Evolutionary conservation across 108 stramenopile genomes (phyloP), one percentile per base, ranked within the genome.

Genomic region (Epithemia pelagica): DNA sequence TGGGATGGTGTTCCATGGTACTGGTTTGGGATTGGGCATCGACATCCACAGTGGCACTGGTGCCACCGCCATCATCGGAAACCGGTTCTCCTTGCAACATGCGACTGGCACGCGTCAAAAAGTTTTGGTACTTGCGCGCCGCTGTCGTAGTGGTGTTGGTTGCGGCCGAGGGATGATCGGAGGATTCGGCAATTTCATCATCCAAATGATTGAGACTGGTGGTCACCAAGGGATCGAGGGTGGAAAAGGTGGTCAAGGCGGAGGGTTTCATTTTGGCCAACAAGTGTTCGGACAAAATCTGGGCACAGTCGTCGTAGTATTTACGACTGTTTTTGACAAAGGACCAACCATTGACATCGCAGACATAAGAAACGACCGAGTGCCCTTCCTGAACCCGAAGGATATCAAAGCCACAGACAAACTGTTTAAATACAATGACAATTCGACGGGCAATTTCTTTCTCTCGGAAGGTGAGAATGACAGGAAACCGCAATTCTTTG

Each of bases 311-410:
- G 65, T 96, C 96, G 70, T 96, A 98, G 66, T 97, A 99, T 72
- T 99, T 99, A 26, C 85, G 73, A 57, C 88, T 90, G 62, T 90
- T 90, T 80, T 96, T 97, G 46, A 98, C 98, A 75, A 98, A 99
- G 56, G 85, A 88, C 91, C 95, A 99, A 0, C 99, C 99, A 75
- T 99, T 99, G 27, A 99, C 99, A 76, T 99, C 99, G 78, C 97
- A 98, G n/a, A 96, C 95, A 70, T 91, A 98, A 19, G 86, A 82
- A 21, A 91, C 84, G 10, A 93, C 74, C 7, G 84, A 80, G 51
- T 93, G 87, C 5, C 94, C 83, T 59, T 78, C 83, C 59, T 84
- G 83, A 23, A 85, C 87, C 27, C 96, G 77, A 2, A 99, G 75
- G 52, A 99, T 75, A 74, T 99, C 99, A 70, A 99, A 98, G 15